Evolutionary conservation across 108 stramenopile genomes (phyloP).

Genomic region (Cyclotella sp.): DNA sequence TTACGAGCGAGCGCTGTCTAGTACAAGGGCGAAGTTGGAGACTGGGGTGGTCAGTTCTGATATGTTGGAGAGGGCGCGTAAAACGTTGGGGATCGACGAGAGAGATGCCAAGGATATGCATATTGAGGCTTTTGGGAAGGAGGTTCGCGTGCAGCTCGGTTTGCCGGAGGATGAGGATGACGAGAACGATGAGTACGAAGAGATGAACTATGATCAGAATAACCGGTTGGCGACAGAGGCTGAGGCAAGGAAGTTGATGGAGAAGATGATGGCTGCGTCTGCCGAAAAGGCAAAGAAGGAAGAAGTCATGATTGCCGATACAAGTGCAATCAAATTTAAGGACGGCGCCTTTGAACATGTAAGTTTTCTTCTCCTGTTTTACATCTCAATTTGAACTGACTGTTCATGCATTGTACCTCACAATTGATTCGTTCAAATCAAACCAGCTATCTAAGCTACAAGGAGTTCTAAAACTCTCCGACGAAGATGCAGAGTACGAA

Average conservation of each 20-base stretch:
- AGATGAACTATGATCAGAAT: constrained; percentile 33
- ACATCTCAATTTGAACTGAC: not conserved
- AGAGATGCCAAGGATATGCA: constrained; percentile 76
- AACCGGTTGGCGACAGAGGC: constrained; percentile 32
- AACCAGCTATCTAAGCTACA: constrained; percentile 71
- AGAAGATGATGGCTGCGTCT: constrained; percentile 21
- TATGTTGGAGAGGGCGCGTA: constrained; percentile 76
- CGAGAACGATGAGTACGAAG: constrained; percentile 45
- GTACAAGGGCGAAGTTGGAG: constrained; percentile 76
- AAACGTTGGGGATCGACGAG: constrained; percentile 77
- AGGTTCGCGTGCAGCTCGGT: constrained; percentile 72
- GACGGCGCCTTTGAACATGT: constrained; percentile 70
- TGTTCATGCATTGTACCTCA: constrained; percentile 1
- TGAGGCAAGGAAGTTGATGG: constrained; percentile 28
- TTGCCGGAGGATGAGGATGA: constrained; percentile 53
- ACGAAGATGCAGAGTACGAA: constrained; percentile 68
- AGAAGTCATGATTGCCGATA: constrained; percentile 30
- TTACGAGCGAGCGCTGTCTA: constrained; percentile 77
- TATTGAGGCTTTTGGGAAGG: constrained; percentile 67
- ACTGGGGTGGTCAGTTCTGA: constrained; percentile 68
- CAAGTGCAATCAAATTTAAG: constrained; percentile 60
- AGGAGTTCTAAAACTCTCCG: constrained; percentile 70
- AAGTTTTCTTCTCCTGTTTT: constrained; percentile 31
- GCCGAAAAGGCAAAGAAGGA: constrained; percentile 30
- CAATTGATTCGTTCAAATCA: not conserved